A percentile compares a stretch with the other conserved stretches of the same genome.
Evolutionary conservation across 2,329 filamentous ascomycete genomes (phyloP).

Genomic region (Lasiodiplodia sp.): DNA sequence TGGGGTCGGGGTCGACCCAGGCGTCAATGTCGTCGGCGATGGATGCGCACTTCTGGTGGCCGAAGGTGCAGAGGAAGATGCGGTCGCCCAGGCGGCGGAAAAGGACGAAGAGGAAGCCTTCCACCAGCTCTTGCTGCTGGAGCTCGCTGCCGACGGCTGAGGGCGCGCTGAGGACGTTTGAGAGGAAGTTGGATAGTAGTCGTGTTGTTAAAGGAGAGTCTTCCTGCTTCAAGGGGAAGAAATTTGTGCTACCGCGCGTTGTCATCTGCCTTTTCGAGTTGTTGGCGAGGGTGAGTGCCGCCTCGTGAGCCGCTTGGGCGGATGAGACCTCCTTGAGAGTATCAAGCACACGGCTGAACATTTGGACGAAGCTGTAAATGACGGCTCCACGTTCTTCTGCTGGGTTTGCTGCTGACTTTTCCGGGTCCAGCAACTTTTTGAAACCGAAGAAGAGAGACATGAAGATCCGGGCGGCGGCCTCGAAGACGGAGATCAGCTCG

Average conservation of each 20-base stretch:
- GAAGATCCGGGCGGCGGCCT: slow-evolving; percentile 42
- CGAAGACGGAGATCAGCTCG: slow-evolving; percentile 31
- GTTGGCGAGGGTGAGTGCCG: background rate
- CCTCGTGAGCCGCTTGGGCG: slow-evolving; percentile 4
- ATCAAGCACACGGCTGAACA: slow-evolving; percentile 47
- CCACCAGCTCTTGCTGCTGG: slow-evolving; percentile 51
- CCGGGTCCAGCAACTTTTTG: slow-evolving; percentile 34
- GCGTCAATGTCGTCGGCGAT: slow-evolving; percentile 40
- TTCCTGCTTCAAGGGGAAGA: background rate
- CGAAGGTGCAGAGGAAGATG: slow-evolving; percentile 51
- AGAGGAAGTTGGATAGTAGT: slow-evolving; percentile 40
- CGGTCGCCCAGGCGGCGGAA: slow-evolving; percentile 49
- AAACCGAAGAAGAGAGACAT: slow-evolving; percentile 43
- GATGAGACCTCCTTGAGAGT: slow-evolving; percentile 41
- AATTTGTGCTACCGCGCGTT: slow-evolving; percentile 17
- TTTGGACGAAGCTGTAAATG: slow-evolving; percentile 44
- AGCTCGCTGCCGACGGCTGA: slow-evolving; percentile 40
- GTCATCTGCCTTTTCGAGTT: background rate
- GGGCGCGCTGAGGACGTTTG: slow-evolving; percentile 45
- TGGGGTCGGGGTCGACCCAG: slow-evolving; percentile 28
- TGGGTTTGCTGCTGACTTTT: slow-evolving; percentile 26
- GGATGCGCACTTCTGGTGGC: slow-evolving; percentile 38
- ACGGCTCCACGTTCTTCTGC: slow-evolving; percentile 36
- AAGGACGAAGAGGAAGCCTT: slow-evolving; percentile 52
- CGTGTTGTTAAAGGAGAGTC: background rate